These are phyloP conservation scores for Yarrowia divulgata DNA, from an alignment of 805 yeast genomes.

Conservation along the genomic window DNA sequence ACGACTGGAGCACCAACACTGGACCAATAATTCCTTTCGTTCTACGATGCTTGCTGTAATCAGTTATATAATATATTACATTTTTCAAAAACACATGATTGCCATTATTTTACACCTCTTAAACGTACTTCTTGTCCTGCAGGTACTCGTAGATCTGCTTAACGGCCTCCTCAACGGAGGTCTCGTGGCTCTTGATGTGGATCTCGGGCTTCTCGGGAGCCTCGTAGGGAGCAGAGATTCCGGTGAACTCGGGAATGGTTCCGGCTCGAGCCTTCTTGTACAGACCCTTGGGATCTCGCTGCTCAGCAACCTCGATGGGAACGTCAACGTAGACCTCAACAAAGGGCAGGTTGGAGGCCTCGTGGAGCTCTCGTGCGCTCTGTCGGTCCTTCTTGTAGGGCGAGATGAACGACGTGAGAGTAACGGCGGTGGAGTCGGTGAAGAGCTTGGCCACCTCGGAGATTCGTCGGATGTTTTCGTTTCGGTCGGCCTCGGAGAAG, in stretches of 20 bases:
- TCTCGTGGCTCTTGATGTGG: conserved; percentile 74
- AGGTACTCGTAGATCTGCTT: conserved; percentile 68
- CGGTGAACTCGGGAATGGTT: conserved; percentile 90
- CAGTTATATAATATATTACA: too few species aligned
- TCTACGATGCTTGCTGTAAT: too few species aligned
- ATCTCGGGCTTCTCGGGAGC: conserved; percentile 87
- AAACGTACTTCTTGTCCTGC: conserved; percentile 38
- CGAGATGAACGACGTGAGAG: conserved; percentile 90
- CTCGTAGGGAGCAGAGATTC: conserved; percentile 95
- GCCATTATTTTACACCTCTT: neutral
- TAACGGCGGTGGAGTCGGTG: conserved; percentile 88
- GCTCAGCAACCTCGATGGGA: conserved; percentile 92
- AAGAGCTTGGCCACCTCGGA: conserved; percentile 93
- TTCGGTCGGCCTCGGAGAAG: conserved; percentile 87
- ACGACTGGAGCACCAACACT: neutral
- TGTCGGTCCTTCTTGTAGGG: conserved; percentile 88
- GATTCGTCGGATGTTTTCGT: conserved; percentile 93
- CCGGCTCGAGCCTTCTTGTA: conserved; percentile 98
- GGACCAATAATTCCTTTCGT: too few species aligned
- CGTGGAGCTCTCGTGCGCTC: conserved; percentile 84
- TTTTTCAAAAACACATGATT: too few species aligned
- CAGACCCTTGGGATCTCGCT: conserved; percentile 96
- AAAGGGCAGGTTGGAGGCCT: conserved; percentile 75
- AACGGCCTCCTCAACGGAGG: conserved; percentile 82
- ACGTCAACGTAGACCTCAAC: conserved; percentile 93